Conservation (phyloP, 495 filamentous ascomycete genomes). For the Lineolata rhizophorae region DNA sequence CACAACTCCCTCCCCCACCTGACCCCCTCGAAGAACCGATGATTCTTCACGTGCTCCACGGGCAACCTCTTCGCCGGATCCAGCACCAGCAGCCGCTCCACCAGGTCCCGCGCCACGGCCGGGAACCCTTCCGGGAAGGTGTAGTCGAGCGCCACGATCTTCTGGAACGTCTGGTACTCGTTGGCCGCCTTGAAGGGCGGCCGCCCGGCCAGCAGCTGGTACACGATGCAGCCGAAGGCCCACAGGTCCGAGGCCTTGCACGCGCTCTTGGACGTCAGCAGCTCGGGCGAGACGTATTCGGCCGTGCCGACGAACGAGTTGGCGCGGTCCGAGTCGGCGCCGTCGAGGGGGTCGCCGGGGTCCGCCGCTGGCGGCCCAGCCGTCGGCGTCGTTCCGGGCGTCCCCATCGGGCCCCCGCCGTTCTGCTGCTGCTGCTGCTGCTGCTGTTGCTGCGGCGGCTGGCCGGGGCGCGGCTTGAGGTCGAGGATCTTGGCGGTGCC, state of each 20-base stretch:
- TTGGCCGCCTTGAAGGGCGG: slow-evolving; percentile 96
- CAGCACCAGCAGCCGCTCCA: slow-evolving; percentile 77
- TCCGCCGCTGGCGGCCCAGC: too few species aligned
- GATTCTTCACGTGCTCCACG: slow-evolving; percentile 92
- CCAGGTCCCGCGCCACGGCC: slow-evolving; percentile 65
- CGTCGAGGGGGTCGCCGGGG: slow-evolving; percentile 26
- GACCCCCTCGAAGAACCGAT: slow-evolving; percentile 89
- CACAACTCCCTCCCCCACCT: slow-evolving; percentile 69
- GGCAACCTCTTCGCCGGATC: slow-evolving; percentile 75
- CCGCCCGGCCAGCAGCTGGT: slow-evolving; percentile 78
- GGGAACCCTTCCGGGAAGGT: slow-evolving; percentile 87
- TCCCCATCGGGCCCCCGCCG: slow-evolving; percentile 2
- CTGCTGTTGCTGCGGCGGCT: too few species aligned
- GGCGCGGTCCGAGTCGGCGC: slow-evolving; percentile 46
- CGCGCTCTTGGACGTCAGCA: slow-evolving; percentile 85
- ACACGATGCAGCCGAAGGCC: slow-evolving; percentile 99
- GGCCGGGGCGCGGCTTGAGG: slow-evolving; percentile 30
- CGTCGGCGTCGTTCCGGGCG: too few species aligned
- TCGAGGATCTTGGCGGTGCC: slow-evolving; percentile 89
- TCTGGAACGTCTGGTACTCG: slow-evolving; percentile 95
- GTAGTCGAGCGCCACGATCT: slow-evolving; percentile 86
- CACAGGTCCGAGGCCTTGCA: slow-evolving; percentile 97
- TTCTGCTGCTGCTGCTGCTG: too few species aligned
- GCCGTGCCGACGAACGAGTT: slow-evolving; percentile 96
- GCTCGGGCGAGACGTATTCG: slow-evolving; percentile 93